Base-by-base conservation (phyloP, 768 basidiomycete genomes). In the Lyophyllum decastes region DNA sequence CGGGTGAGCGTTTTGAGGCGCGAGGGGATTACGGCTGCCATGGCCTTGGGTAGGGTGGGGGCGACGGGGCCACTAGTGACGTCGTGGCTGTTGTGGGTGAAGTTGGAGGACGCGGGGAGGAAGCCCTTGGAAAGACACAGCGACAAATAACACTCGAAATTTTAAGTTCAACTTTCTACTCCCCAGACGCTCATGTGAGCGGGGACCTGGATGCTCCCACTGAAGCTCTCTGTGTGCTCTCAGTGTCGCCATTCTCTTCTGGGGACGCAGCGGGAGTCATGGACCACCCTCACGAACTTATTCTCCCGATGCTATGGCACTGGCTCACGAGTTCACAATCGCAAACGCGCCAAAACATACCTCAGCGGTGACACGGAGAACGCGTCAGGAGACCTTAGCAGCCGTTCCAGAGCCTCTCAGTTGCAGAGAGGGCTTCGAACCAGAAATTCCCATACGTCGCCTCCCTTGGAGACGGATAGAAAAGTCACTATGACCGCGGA, bases 1-100 rank as follows among this genome's bases (percentile, higher is more conserved):
- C 82, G 80, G 1, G 72, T 81, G 60, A 94, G 77, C n/a, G 82
- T 76, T 14, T 78, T 74, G n/a, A 92, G 71, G 51, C 85, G 82
- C 35, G 81, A 75, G 21, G 80, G 77, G 4, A 73, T 63, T n/a
- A 82, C 65, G 10, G 70, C 67, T 34, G 78, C 69, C 72, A 76
- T 77, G 8, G 55, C 19, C 38, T 38, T 16, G 16, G 9, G 14
- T n/a, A n/a, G n/a, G n/a, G n/a, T n/a, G n/a, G n/a, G n/a, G n/a
- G n/a, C n/a, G 14, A 6, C 14, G 14, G 35, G 35, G 11, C 16
- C 35, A 3, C 4, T 16, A 12, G 2, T 16, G 35, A 3, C 4
- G 16, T 17, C 8, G 35, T 11, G 9, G 35, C 35, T 12, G 35
- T 11, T 17, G 35, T 12, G 11, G 35, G 9, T 38, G 14, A 16